Conservation (phyloP, 495 filamentous ascomycete species). For the Aspergillus hancockii region DNA sequence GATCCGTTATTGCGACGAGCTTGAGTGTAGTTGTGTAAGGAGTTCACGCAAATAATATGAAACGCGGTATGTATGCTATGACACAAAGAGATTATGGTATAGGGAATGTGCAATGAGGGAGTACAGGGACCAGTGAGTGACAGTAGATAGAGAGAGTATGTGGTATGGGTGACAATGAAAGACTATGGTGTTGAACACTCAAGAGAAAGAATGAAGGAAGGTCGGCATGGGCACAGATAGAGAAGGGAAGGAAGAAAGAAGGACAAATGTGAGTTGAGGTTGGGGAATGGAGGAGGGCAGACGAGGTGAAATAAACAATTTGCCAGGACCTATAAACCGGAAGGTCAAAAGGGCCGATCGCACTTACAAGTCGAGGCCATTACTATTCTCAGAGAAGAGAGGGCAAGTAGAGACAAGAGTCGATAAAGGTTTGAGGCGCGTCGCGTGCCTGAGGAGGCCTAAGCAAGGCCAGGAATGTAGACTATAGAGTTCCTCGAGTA, state of each 20-base stretch:
- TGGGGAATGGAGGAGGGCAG: slow-evolving; percentile 31
- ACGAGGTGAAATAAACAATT: slow-evolving; percentile 48
- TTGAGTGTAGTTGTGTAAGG: not conserved
- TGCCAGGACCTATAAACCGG: slow-evolving; percentile 34
- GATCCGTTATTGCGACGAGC: not conserved
- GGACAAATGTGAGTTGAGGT: slow-evolving; percentile 20
- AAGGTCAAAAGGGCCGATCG: slow-evolving; percentile 27
- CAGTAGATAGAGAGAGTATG: slow-evolving; percentile 5
- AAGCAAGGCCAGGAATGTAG: slow-evolving; percentile 51
- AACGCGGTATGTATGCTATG: slow-evolving; percentile 7
- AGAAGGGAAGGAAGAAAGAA: slow-evolving; percentile 18
- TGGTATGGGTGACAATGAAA: slow-evolving; percentile 14
- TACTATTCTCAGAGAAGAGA: slow-evolving; percentile 24
- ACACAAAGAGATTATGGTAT: slow-evolving; percentile 7
- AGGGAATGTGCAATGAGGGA: slow-evolving; percentile 14
- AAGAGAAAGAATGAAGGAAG: slow-evolving; percentile 27
- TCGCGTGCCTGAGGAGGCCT: slow-evolving; percentile 39
- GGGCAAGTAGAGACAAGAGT: slow-evolving; percentile 24
- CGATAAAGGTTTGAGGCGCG: slow-evolving; percentile 30
- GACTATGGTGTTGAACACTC: slow-evolving; percentile 20
- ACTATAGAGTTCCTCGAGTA: slow-evolving; percentile 42
- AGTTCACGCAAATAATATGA: not conserved
- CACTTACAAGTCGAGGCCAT: slow-evolving; percentile 47
- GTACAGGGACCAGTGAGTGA: slow-evolving; percentile 14
- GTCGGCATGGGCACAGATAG: slow-evolving; percentile 16